Percentiles rank a stretch among this genome's conserved stretches.
Evolutionary conservation across 352 stramenopile genomes (phyloP).

Genomic region (Pythium sukuiense): DNA sequence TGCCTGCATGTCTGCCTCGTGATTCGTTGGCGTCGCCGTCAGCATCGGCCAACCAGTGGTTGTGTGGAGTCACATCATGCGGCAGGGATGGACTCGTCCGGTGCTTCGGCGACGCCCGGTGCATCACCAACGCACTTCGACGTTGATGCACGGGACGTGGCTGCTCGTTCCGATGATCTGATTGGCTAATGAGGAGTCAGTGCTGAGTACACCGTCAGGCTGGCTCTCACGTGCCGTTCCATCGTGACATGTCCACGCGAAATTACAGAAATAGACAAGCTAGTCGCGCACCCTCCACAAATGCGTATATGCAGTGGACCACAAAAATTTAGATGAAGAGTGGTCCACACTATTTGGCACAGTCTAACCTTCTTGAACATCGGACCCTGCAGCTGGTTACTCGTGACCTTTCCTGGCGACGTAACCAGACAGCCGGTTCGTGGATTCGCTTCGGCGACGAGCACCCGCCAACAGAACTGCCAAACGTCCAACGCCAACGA

Average conservation of each 20-base stretch:
- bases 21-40: conserved; percentile 1
- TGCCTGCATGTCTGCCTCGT: neutral
- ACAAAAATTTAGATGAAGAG: neutral
- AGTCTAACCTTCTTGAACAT: neutral
- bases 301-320: neutral
- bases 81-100: conserved; percentile 10
- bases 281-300: neutral
- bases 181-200: conserved; percentile 17
- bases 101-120: conserved; percentile 26
- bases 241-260: neutral
- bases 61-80: neutral
- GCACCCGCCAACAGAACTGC: conserved; percentile 4
- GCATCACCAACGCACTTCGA: conserved; percentile 30
- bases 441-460: neutral
- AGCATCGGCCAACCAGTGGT: neutral
- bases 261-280: neutral
- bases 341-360: neutral
- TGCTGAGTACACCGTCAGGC: neutral
- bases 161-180: conserved; percentile 11
- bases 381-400: neutral
- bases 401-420: neutral
- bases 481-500: neutral
- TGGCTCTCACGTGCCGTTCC: neutral
- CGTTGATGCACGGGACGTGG: conserved; percentile 24
- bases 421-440: neutral